A percentile compares a stretch with the other conserved stretches of the same genome.
Evolutionary conservation across 306 rosid genomes (phyloP).

Genomic region (Styphnolobium japonicum): DNA sequence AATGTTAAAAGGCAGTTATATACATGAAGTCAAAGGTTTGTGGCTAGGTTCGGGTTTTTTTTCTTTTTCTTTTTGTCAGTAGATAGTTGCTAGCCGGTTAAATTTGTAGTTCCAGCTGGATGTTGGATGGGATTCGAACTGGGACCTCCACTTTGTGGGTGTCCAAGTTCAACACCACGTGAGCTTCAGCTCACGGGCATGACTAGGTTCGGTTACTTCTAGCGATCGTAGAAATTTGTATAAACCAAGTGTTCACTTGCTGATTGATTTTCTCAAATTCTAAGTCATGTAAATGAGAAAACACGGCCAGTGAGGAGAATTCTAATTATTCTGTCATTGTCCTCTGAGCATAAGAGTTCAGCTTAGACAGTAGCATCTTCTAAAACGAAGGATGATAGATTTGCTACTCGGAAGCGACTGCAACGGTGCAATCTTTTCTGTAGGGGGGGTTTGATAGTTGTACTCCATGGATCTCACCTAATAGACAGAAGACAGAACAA

Average conservation of each 20-base stretch:
- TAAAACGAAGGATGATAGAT: neutral
- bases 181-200: too few species aligned
- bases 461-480: constrained; percentile 1
- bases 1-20: neutral
- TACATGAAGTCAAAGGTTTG: neutral
- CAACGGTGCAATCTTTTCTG: neutral
- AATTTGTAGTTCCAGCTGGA: too few species aligned
- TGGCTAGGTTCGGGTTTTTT: neutral
- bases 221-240: neutral
- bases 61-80: too few species aligned
- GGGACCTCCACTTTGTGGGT: too few species aligned
- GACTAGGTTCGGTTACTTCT: neutral
- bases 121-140: too few species aligned
- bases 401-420: neutral
- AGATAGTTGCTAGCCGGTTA: too few species aligned
- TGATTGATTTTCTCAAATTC: neutral
- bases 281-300: neutral
- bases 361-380: neutral
- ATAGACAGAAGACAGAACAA: constrained; percentile 1
- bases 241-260: neutral
- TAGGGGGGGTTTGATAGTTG: neutral
- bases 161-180: too few species aligned
- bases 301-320: neutral
- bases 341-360: neutral
- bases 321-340: neutral